These are phyloP conservation scores for Colletotrichum tofieldiae DNA, from an alignment of 2,329 filamentous ascomycete genomes.

Conservation along the genomic window DNA sequence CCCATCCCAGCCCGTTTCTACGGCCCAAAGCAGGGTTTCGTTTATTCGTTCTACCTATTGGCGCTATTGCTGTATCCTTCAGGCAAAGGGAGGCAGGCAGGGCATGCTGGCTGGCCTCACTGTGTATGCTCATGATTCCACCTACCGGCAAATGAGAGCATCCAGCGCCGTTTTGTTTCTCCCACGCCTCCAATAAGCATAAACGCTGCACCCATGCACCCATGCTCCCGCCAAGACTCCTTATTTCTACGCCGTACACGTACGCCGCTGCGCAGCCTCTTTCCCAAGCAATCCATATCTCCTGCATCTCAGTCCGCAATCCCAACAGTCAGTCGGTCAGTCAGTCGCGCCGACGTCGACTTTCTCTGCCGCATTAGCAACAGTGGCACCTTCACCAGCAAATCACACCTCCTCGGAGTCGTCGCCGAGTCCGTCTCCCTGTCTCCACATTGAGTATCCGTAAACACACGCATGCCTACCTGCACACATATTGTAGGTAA, in stretches of 20 bases:
- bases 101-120: not conserved
- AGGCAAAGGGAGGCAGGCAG: not conserved
- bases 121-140: not conserved
- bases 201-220: constrained; percentile 12
- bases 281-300: not conserved
- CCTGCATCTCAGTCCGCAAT: not conserved
- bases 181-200: constrained; percentile 32
- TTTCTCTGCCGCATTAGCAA: not conserved
- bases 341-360: not conserved
- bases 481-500: too few relatives aligned
- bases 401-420: not conserved
- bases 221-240: not conserved
- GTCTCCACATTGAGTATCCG: not conserved
- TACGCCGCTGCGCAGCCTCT: constrained; percentile 12
- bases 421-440: not conserved
- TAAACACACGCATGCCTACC: not conserved
- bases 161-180: not conserved
- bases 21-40: not conserved
- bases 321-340: not conserved
- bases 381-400: not conserved
- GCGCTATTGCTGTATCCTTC: constrained; percentile 1
- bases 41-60: not conserved
- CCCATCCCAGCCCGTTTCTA: not conserved
- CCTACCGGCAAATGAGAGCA: not conserved
- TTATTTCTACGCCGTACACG: constrained; percentile 10